phyloP scores from a whole-genome alignment of 805 yeast species.

The Ogataea naganishii region DNA sequence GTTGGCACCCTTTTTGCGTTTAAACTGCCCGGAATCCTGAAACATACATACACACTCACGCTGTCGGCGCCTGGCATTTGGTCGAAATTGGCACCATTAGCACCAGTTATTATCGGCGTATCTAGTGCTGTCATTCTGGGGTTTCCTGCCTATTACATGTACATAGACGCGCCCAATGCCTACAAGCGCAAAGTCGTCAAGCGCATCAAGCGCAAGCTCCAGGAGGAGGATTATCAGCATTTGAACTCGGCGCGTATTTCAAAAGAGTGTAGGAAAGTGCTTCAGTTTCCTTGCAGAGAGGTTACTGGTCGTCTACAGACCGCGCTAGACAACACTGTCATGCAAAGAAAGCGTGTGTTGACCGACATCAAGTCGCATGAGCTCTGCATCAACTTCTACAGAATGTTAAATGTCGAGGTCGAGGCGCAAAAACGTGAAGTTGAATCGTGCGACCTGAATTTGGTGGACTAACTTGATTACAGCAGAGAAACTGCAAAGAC shows the following conservation, averaged over 20 bases:
- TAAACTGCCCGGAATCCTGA: too few relatives aligned
- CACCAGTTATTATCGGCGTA: conserved; percentile 27
- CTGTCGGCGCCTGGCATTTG: too few relatives aligned
- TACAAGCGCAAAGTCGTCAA: conserved; percentile 75
- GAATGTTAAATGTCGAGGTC: conserved; percentile 26
- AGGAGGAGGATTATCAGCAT: conserved; percentile 68
- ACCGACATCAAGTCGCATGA: conserved; percentile 47
- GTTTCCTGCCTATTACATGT: conserved; percentile 36
- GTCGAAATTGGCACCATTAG: too few relatives aligned
- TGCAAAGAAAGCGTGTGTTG: conserved; percentile 48
- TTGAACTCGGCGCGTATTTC: conserved; percentile 70
- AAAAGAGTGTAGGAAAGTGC: conserved; percentile 73
- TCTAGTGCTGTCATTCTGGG: conserved; percentile 25
- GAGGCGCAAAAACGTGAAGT: conserved; percentile 15
- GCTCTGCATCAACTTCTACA: conserved; percentile 46
- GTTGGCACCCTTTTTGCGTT: too few relatives aligned
- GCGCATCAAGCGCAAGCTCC: conserved; percentile 56
- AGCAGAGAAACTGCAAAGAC: too few relatives aligned
- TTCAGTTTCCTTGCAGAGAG: conserved; percentile 76
- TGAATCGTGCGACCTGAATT: too few relatives aligned
- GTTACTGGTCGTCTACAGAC: conserved; percentile 64
- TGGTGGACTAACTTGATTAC: conserved; percentile 10
- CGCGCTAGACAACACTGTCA: conserved; percentile 49
- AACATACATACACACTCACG: too few relatives aligned
- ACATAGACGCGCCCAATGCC: conserved; percentile 82